Evolutionary conservation across 148 eudicot genomes (phyloP).

Genomic region (Camellia japonica): DNA sequence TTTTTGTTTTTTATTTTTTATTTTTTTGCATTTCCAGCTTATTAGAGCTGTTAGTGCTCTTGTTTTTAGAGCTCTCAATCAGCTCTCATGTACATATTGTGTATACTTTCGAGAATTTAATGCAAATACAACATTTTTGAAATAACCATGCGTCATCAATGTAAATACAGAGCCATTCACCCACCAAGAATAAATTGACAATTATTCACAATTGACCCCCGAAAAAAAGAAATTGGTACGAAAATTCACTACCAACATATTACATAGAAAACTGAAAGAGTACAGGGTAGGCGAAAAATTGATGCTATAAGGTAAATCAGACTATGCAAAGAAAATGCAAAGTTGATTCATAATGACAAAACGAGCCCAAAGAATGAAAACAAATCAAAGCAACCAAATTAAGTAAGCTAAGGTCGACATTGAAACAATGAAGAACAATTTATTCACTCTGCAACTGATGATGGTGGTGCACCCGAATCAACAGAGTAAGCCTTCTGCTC

Average conservation of each 20-base stretch:
- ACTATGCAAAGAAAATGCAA: slow-evolving; percentile 7
- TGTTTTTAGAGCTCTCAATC: no score
- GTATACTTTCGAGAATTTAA: no score
- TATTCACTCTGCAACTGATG: slow-evolving; percentile 4
- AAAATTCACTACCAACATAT: slow-evolving; percentile 2
- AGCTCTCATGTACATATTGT: no score
- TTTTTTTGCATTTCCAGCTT: no score
- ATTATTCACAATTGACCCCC: slow-evolving; percentile 5
- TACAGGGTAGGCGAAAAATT: background rate
- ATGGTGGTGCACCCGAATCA: slow-evolving; percentile 16
- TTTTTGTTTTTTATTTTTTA: no score
- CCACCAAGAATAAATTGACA: slow-evolving; percentile 12
- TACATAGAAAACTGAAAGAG: background rate
- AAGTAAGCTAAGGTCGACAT: background rate
- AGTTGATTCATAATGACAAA: slow-evolving; percentile 14
- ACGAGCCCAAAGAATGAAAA: slow-evolving; percentile 30
- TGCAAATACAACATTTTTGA: no score
- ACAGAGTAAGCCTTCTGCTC: slow-evolving; percentile 1
- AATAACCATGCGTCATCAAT: background rate
- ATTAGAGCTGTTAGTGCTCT: no score
- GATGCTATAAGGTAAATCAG: background rate
- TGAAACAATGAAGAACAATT: background rate
- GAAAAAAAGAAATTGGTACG: background rate
- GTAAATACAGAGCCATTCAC: slow-evolving; percentile 13
- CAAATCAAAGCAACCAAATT: slow-evolving; percentile 18